These are phyloP conservation scores for Haplosporangium gracile DNA, from an alignment of 192 early-diverging fungal genomes.

Conservation along the genomic window DNA sequence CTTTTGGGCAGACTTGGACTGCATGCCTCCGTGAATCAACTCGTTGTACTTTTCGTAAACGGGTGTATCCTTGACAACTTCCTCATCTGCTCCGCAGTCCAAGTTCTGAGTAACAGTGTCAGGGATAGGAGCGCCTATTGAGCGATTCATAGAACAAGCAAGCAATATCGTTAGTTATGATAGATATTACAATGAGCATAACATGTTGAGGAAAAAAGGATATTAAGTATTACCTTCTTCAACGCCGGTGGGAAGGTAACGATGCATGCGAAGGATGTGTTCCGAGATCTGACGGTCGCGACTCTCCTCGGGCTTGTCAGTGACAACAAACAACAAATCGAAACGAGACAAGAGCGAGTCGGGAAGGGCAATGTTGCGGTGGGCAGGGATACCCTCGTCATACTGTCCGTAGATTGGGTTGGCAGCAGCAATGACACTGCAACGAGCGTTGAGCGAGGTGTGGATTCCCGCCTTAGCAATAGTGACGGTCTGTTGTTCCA, in stretches of 20 bases:
- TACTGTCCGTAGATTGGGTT: slow-evolving; percentile 96
- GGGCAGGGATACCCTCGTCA: slow-evolving; percentile 86
- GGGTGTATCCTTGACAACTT: slow-evolving; percentile 66
- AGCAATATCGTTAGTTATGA: neutral
- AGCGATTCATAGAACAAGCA: neutral
- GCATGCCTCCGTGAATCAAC: slow-evolving; percentile 82
- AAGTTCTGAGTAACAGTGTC: slow-evolving; percentile 58
- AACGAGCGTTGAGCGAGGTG: slow-evolving; percentile 96
- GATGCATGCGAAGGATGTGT: slow-evolving; percentile 96
- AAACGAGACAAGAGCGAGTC: slow-evolving; percentile 98
- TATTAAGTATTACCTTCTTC: slow-evolving; percentile 77
- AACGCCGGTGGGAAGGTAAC: slow-evolving; percentile 85
- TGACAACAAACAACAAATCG: slow-evolving; percentile 96
- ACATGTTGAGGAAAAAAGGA: neutral
- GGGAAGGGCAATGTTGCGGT: slow-evolving; percentile 95
- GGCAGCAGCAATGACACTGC: slow-evolving; percentile 96
- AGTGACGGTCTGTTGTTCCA: slow-evolving; percentile 99
- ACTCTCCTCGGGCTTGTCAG: slow-evolving; percentile 89
- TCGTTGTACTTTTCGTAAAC: slow-evolving; percentile 94
- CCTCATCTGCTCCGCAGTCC: slow-evolving; percentile 64
- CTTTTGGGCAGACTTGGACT: slow-evolving; percentile 42
- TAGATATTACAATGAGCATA: neutral
- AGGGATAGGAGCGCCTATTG: slow-evolving; percentile 62
- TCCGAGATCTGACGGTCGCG: slow-evolving; percentile 91
- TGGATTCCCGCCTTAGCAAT: slow-evolving; percentile 99